Conservation (phyloP, 2,329 filamentous ascomycete genomes). For the Keithomyces neogunnii region DNA sequence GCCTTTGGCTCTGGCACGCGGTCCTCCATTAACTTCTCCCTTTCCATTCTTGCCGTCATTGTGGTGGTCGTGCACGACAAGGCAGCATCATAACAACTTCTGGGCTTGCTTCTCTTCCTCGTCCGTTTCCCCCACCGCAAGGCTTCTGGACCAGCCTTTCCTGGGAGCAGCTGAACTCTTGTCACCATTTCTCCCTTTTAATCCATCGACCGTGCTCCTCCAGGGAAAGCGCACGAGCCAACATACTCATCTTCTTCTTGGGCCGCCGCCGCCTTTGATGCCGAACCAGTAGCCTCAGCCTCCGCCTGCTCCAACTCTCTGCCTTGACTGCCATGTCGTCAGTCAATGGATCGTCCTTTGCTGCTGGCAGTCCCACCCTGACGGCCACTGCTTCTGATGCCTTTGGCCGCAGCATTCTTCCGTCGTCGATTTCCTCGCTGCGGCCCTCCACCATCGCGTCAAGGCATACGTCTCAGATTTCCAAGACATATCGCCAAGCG, state of each 20-base stretch:
- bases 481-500: conserved; percentile 88
- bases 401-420: conserved; percentile 44
- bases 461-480: conserved; percentile 65
- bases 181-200: background rate
- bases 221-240: background rate
- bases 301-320: background rate
- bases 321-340: conserved; percentile 29
- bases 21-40: background rate
- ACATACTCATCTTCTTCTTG: background rate
- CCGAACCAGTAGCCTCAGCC: background rate
- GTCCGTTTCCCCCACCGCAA: background rate
- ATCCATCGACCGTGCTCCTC: background rate
- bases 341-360: conserved; percentile 33
- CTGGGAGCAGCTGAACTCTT: background rate
- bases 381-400: conserved; percentile 26
- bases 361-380: conserved; percentile 36
- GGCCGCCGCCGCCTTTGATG: background rate
- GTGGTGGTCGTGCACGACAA: background rate
- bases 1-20: conserved; percentile 5
- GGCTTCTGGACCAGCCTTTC: background rate
- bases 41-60: background rate
- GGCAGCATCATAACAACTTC: background rate
- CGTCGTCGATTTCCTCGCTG: conserved; percentile 62
- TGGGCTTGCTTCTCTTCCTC: background rate
- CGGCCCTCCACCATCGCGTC: conserved; percentile 52